A percentile compares a stretch with the other conserved stretches of the same genome.
phyloP scores from a whole-genome alignment of 768 basidiomycete genomes.

The Agaricus subrufescens region DNA sequence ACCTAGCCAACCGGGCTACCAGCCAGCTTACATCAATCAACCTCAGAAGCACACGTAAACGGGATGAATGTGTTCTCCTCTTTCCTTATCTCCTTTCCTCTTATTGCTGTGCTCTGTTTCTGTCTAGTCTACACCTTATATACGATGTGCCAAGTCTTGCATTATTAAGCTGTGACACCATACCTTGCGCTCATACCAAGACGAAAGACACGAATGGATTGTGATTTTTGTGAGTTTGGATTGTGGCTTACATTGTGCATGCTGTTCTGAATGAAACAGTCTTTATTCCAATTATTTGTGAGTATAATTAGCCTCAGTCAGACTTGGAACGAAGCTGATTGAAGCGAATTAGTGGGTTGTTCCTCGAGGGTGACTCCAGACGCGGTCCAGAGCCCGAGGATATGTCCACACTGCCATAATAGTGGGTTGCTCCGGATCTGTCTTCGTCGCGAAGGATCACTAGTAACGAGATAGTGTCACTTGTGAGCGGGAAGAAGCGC shows the following conservation, averaged over 20 bases:
- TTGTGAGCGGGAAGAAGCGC: slow-evolving; percentile 52
- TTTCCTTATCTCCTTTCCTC: background rate
- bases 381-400: slow-evolving; percentile 44
- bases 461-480: slow-evolving; percentile 32
- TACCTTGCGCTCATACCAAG: background rate
- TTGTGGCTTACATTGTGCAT: background rate
- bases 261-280: background rate
- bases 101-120: background rate
- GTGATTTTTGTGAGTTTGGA: slow-evolving; percentile 4
- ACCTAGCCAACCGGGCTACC: slow-evolving; percentile 34
- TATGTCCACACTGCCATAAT: slow-evolving; percentile 67
- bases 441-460: background rate
- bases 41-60: slow-evolving; percentile 12
- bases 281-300: slow-evolving; percentile 13
- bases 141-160: background rate
- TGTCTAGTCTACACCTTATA: no score
- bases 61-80: background rate
- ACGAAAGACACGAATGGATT: background rate
- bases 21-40: slow-evolving; percentile 32
- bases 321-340: background rate
- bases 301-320: background rate
- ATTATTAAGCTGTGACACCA: background rate
- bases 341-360: slow-evolving; percentile 46
- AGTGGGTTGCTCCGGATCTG: slow-evolving; percentile 27
- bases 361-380: slow-evolving; percentile 49